Base-by-base conservation (phyloP, 2,329 filamentous ascomycete species). In the Exophiala lecanii-corni region DNA sequence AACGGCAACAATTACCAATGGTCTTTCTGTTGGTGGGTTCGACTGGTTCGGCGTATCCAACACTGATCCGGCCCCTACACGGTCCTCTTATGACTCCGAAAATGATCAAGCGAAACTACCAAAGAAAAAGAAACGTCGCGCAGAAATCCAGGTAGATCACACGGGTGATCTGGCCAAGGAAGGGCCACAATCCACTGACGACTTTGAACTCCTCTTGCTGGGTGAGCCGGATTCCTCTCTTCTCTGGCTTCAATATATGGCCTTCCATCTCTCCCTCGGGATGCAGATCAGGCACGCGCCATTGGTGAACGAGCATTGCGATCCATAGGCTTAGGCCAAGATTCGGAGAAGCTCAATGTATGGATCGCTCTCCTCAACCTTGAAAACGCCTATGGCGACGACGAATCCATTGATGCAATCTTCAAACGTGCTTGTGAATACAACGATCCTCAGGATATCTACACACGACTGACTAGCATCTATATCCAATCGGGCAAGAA, bases 241-340 rank as follows among this genome's bases (percentile, higher is more conserved):
- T 49, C 76, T 97, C 19, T 98, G 92, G 92, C 86, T 96, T 41
- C 79, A 87, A 54, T 98, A 98, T 69, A 97, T 98, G 88, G 89
- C 89, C n/a, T 94, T 94, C 76, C 88, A 97, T 67, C 82, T 96
- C 64, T 84, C 94, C 61, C 78, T 94, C 39, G 87, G 87, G 92
- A 98, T 66, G 74, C 94, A 15, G 80, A 83, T 49, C 92, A 89
- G 66, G 89, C 92, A 9, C 81, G 91, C 36, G 85, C 91, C 53
- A 84, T 96, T 46, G 89, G 88, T 2, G 86, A 96, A 67, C 84
- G 92, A 49, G 92, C 92, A 13, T 78, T 97, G 51, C 82, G 84
- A 60, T 94, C 85, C 12, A 97, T 98, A 69, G 86, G 87, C 64
- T 87, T 94, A 49, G 81, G 86, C 18, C 89, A 96, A 62, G 86